Evolutionary conservation across 306 rosid species (phyloP).

Genomic region (Cyclanthera cordifolia): DNA sequence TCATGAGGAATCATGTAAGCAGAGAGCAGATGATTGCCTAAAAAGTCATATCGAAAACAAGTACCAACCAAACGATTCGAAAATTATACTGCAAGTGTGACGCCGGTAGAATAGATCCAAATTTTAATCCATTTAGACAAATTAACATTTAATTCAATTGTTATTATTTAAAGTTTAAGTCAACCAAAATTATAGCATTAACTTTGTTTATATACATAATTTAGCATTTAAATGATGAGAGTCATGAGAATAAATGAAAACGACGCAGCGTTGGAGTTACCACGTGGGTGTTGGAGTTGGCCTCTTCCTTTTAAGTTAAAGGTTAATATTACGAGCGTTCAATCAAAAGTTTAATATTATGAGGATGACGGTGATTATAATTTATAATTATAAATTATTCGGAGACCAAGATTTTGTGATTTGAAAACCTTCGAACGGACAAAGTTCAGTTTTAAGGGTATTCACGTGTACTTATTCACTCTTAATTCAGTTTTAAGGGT

Average conservation of each 20-base stretch:
- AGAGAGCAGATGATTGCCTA: too few relatives aligned
- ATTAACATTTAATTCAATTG: too few relatives aligned
- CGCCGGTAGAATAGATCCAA: too few relatives aligned
- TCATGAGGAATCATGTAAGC: too few relatives aligned
- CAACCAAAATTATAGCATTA: too few relatives aligned
- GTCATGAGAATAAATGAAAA: neutral
- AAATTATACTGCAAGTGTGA: too few relatives aligned
- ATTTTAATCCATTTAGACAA: too few relatives aligned
- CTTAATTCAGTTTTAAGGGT: neutral
- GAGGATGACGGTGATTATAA: neutral
- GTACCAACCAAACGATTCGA: too few relatives aligned
- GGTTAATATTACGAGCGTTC: too few relatives aligned
- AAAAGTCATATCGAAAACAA: too few relatives aligned
- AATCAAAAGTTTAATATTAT: neutral
- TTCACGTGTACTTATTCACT: slow-evolving; percentile 30
- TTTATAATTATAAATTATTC: neutral
- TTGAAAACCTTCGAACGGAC: neutral
- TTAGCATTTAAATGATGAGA: neutral
- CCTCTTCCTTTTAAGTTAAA: neutral
- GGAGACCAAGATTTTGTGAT: slow-evolving; percentile 8
- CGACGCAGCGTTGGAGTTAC: neutral
- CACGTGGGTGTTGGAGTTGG: neutral
- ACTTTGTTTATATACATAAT: too few relatives aligned
- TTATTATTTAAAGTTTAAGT: too few relatives aligned
- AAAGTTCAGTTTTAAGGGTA: neutral